Percentiles rank a stretch among this genome's conserved stretches.
Evolutionary conservation across 2,329 filamentous ascomycete species (phyloP).

Genomic region (Xylariaceae sp.): DNA sequence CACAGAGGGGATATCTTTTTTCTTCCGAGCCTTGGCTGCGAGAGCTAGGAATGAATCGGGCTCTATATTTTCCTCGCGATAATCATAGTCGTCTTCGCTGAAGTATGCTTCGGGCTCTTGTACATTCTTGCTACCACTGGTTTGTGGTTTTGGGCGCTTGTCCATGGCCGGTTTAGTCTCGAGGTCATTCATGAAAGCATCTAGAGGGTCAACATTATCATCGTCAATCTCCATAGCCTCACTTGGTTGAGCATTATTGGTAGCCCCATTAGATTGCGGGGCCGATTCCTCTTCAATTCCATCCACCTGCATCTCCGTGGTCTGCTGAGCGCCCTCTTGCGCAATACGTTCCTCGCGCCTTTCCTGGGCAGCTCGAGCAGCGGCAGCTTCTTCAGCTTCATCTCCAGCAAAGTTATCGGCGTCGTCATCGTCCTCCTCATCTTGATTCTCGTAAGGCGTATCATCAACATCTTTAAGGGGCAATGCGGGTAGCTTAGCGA

Average conservation of each 20-base stretch:
- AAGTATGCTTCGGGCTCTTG: conserved; percentile 85
- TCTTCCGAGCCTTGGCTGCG: conserved; percentile 70
- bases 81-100: conserved; percentile 76
- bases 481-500: conserved; percentile 85
- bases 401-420: conserved; percentile 77
- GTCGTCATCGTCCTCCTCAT: conserved; percentile 69
- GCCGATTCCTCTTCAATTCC: conserved; percentile 30
- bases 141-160: conserved; percentile 38
- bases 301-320: conserved; percentile 45
- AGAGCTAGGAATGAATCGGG: conserved; percentile 55
- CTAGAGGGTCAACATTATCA: conserved; percentile 82
- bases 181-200: conserved; percentile 90
- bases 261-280: conserved; percentile 29
- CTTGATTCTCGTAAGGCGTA: conserved; percentile 62
- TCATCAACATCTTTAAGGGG: conserved; percentile 66
- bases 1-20: conserved; percentile 89
- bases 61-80: conserved; percentile 51
- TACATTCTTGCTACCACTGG: conserved; percentile 51
- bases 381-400: conserved; percentile 86
- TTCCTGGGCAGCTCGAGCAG: conserved; percentile 82
- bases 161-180: conserved; percentile 45
- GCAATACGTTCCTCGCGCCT: conserved; percentile 72
- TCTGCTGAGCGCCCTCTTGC: conserved; percentile 55
- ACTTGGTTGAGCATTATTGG: conserved; percentile 25
- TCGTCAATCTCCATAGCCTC: conserved; percentile 64